Conservation (phyloP, 768 basidiomycete genomes). For the Pisolithus sp. region DNA sequence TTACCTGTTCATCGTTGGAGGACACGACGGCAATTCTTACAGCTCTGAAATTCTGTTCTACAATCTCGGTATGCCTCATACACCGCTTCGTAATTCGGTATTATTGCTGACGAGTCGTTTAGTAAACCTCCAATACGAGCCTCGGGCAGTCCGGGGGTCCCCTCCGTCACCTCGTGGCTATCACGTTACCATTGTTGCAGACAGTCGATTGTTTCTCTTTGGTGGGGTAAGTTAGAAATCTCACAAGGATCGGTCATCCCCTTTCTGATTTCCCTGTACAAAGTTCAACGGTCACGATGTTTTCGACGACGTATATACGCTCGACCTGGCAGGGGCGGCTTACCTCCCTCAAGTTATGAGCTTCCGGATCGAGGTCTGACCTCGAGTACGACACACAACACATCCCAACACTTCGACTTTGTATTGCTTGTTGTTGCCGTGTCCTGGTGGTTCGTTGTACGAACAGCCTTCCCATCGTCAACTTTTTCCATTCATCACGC, state of each 20-base stretch:
- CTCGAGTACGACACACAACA: neutral
- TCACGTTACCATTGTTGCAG: slow-evolving; percentile 75
- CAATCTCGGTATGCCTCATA: slow-evolving; percentile 62
- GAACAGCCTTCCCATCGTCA: too few species aligned
- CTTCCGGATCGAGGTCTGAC: slow-evolving; percentile 49
- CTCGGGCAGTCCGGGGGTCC: slow-evolving; percentile 58
- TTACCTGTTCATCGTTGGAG: slow-evolving; percentile 84
- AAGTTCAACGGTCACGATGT: slow-evolving; percentile 72
- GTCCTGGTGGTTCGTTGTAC: too few species aligned
- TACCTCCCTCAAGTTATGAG: slow-evolving; percentile 88
- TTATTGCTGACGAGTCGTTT: slow-evolving; percentile 1
- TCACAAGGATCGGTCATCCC: neutral
- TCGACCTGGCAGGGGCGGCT: slow-evolving; percentile 82
- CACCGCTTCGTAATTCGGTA: neutral
- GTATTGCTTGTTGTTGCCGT: neutral
- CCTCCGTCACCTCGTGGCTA: slow-evolving; percentile 76
- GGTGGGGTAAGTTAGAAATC: slow-evolving; percentile 49
- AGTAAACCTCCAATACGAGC: slow-evolving; percentile 85
- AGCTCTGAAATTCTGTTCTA: slow-evolving; percentile 70
- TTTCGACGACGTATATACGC: slow-evolving; percentile 78
- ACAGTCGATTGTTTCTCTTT: slow-evolving; percentile 79
- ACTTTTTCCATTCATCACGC: too few species aligned
- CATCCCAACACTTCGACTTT: neutral
- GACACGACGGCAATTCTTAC: slow-evolving; percentile 79
- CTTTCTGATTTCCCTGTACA: slow-evolving; percentile 1